Conservation (phyloP, 1,284 basidiomycete genomes). For the Pseudozyma sp. region DNA sequence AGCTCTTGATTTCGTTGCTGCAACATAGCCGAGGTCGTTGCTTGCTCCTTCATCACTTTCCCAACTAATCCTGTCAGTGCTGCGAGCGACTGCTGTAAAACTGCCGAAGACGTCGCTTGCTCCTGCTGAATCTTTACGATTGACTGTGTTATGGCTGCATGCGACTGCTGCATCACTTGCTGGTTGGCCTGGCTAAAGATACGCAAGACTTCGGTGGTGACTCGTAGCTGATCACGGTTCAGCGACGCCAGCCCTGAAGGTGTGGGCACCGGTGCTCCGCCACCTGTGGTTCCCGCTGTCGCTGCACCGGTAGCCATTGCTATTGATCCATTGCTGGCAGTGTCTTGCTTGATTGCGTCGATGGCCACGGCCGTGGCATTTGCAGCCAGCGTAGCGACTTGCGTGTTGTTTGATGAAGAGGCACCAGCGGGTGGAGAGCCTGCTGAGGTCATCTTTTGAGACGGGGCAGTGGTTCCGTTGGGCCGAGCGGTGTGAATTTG, state of each 20-base stretch:
- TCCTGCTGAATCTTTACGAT: not conserved
- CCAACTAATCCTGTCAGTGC: conserved; percentile 3
- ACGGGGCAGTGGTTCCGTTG: not conserved
- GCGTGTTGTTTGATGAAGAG: not conserved
- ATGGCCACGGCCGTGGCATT: not conserved
- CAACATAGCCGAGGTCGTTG: not conserved
- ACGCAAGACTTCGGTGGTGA: conserved; percentile 32
- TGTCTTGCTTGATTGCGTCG: conserved; percentile 1
- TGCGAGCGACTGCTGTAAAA: not conserved
- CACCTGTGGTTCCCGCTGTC: conserved; percentile 7
- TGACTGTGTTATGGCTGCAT: conserved; percentile 1
- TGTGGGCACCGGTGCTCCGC: not conserved
- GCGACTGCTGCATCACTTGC: conserved; percentile 9
- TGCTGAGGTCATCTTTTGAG: not conserved
- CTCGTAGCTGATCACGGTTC: conserved; percentile 16
- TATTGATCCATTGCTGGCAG: not conserved
- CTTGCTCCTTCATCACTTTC: not conserved
- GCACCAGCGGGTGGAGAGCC: not conserved
- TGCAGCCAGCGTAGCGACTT: not conserved
- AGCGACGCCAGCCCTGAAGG: conserved; percentile 11
- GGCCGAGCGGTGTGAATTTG: not conserved
- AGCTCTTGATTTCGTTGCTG: conserved; percentile 4
- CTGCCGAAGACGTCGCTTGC: conserved; percentile 3
- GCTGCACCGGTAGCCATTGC: conserved; percentile 9
- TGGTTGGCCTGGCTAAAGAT: conserved; percentile 29